Conservation (phyloP, 1,139 yeast genomes). For the Geotrichum restrictum region DNA sequence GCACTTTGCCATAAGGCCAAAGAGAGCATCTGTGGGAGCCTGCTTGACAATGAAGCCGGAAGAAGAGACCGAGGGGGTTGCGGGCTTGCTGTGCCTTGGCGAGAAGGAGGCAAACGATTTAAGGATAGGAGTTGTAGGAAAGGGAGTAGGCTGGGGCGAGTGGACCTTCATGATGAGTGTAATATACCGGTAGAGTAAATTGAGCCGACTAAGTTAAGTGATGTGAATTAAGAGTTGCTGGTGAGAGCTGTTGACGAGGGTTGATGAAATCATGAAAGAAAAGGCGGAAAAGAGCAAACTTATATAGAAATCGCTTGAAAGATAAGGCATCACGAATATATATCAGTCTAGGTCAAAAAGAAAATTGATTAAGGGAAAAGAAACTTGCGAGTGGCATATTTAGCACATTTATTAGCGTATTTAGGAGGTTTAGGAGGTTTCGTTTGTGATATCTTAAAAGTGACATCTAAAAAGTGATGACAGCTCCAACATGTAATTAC, state of each 20-base stretch:
- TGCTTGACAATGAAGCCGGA: constrained; percentile 27
- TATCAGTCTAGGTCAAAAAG: too few relatives aligned
- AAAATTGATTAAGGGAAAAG: neutral
- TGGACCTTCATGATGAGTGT: constrained; percentile 8
- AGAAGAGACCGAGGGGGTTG: neutral
- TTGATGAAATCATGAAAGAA: neutral
- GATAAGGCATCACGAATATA: neutral
- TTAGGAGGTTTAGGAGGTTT: too few relatives aligned
- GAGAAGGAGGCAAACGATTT: neutral
- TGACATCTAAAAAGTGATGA: neutral
- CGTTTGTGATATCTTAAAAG: neutral
- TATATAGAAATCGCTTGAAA: neutral
- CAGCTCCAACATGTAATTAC: neutral
- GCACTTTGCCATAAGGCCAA: constrained; percentile 76
- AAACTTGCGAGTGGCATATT: too few relatives aligned
- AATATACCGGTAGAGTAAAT: neutral
- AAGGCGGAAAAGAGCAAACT: neutral
- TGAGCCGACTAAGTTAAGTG: too few relatives aligned
- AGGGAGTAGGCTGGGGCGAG: constrained; percentile 7
- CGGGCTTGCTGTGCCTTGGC: neutral
- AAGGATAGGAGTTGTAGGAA: neutral
- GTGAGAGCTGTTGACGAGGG: neutral
- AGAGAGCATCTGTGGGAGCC: constrained; percentile 47
- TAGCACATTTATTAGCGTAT: too few relatives aligned
- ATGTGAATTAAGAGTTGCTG: too few relatives aligned